Evolutionary conservation across 352 stramenopile species (phyloP), one percentile per base, ranked within the genome.

Genomic region (Globisporangium perplexum): DNA sequence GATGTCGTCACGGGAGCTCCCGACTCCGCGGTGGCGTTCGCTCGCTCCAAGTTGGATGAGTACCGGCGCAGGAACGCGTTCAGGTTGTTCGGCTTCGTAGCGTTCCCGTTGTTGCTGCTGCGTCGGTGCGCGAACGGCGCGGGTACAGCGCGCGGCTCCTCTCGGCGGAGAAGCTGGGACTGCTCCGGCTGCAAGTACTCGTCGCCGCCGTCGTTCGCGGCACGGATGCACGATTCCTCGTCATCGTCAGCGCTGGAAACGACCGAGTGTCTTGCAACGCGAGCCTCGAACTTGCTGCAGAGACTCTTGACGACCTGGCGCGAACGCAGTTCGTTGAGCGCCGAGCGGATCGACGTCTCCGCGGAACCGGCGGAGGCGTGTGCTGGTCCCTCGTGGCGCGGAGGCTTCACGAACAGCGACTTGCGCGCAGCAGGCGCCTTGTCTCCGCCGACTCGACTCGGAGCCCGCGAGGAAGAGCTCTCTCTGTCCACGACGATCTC

Each of bases 51-150:
- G 55, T 89, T 89, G 6, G 75, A 86, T 15, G 74, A 73, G 49
- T 75, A 89, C 22, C 77, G 74, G 28, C 74, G 68, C 20, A 87
- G 57, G 55, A 89, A 89, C 17, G 78, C 79, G 44, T 77, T 84
- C 15, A 89, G 57, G 35, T 86, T 86, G 67, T 83, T 84, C 0
- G 73, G 72, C 47, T 75, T 76, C 2, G 55, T 47, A 18, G 52
- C 18, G 45, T 24, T 36, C 11, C 24, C 59, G 20, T 30, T 24
- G 3, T 56, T 65, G 50, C 71, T 60, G 23, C 41, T 44, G 39
- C 56, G 44, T 12, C 44, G 49, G 14, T n/a, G 23, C 18, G 12
- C 30, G n/a, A 53, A 62, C 22, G 47, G 55, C 3, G 47, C 55
- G 4, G 47, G 47, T 6, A 15, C 33, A 1, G 30, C 51, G 14